Evolutionary conservation across 2,329 filamentous ascomycete genomes (phyloP).

Genomic region (Scleromitrula shiraiana): DNA sequence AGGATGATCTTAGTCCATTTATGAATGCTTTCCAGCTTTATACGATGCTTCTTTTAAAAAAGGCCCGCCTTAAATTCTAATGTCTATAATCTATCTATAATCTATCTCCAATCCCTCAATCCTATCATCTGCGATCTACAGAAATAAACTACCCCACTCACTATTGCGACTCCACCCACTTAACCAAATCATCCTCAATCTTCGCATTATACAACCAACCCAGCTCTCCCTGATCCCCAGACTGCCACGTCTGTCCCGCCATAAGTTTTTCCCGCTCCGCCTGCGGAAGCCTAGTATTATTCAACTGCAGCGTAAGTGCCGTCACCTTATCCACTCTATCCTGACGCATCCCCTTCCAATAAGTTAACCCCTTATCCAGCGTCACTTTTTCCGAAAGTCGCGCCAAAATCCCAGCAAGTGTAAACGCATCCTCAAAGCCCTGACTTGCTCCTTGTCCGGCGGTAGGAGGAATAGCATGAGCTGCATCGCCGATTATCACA

Average conservation of each 20-base stretch:
- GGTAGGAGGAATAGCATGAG: slow-evolving; percentile 41
- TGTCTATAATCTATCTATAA: too few relatives aligned
- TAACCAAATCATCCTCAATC: slow-evolving; percentile 10
- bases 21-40: too few relatives aligned
- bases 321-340: slow-evolving; percentile 40
- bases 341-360: slow-evolving; percentile 43
- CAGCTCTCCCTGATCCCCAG: slow-evolving; percentile 34
- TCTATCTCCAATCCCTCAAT: too few relatives aligned
- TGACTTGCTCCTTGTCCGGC: slow-evolving; percentile 41
- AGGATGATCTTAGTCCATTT: too few relatives aligned
- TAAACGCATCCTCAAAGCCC: slow-evolving; percentile 43
- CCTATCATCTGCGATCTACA: too few relatives aligned
- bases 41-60: too few relatives aligned
- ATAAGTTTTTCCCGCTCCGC: too few relatives aligned
- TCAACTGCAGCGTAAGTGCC: slow-evolving; percentile 39
- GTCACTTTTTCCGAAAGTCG: slow-evolving; percentile 30
- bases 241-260: slow-evolving; percentile 29
- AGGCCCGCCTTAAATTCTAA: too few relatives aligned
- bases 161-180: too few relatives aligned
- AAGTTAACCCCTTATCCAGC: slow-evolving; percentile 26
- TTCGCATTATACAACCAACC: slow-evolving; percentile 13
- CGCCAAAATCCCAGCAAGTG: slow-evolving; percentile 34
- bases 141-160: too few relatives aligned
- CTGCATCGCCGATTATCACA: slow-evolving; percentile 41
- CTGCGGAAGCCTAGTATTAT: slow-evolving; percentile 21